Percentiles rank a stretch among this genome's conserved stretches.
These are phyloP conservation scores for Phytopythium delawarense DNA, from an alignment of 352 stramenopile species.

Conservation along the genomic window DNA sequence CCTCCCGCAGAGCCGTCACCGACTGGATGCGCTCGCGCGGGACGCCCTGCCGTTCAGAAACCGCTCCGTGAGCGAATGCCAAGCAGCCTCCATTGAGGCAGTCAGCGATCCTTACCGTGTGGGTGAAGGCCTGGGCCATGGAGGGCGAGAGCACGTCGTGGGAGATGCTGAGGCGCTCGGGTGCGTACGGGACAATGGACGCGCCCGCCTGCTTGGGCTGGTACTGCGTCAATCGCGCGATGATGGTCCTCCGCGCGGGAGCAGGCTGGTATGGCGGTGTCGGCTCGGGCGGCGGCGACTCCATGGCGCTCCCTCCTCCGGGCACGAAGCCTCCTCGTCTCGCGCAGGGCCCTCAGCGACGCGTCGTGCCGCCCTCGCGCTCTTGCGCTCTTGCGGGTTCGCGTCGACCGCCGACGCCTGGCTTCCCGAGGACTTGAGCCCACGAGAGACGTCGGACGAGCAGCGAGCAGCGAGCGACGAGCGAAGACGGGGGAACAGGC, in stretches of 20 bases:
- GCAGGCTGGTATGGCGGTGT: neutral
- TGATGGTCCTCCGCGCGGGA: conserved; percentile 36
- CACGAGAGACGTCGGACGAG: neutral
- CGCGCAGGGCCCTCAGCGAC: neutral
- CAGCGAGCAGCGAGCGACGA: neutral
- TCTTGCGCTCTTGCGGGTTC: neutral
- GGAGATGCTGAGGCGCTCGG: conserved; percentile 63
- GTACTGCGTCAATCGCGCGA: conserved; percentile 44
- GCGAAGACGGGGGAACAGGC: too few relatives aligned
- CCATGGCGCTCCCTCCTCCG: conserved; percentile 2
- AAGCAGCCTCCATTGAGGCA: too few relatives aligned
- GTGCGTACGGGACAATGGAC: conserved; percentile 58
- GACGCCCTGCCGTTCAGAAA: neutral
- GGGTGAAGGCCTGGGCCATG: conserved; percentile 35
- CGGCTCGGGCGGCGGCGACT: neutral
- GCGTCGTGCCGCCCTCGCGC: neutral
- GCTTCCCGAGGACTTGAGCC: too few relatives aligned
- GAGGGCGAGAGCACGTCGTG: conserved; percentile 42
- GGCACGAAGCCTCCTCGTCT: neutral
- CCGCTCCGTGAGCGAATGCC: neutral
- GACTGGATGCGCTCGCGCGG: conserved; percentile 5
- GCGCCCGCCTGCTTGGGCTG: conserved; percentile 26
- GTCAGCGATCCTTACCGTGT: conserved; percentile 19
- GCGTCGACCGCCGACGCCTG: too few relatives aligned
- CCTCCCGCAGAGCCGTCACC: conserved; percentile 13